Conservation (phyloP, 179 eudicot genomes). For the Silene vulgaris region DNA sequence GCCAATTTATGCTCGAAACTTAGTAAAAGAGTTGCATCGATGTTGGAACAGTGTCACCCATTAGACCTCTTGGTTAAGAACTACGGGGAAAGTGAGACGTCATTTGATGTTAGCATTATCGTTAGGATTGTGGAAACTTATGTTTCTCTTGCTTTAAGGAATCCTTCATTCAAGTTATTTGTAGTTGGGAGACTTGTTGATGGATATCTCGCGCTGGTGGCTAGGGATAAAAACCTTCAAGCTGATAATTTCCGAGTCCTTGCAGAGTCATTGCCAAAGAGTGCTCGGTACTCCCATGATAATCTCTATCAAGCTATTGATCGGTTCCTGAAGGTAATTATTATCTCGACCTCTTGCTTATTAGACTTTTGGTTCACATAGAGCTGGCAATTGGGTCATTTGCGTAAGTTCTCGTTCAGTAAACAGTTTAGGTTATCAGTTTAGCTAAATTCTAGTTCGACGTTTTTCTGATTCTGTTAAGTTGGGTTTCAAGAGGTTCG, state of each 20-base stretch:
- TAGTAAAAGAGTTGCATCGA: constrained; percentile 31
- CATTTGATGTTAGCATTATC: constrained; percentile 36
- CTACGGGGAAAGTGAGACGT: constrained; percentile 30
- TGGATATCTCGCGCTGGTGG: constrained; percentile 34
- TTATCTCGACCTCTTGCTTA: background rate
- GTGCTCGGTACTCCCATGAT: constrained; percentile 35
- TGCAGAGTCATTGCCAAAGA: constrained; percentile 38
- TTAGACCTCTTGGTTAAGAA: constrained; percentile 43
- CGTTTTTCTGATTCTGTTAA: no score
- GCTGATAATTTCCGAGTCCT: constrained; percentile 28
- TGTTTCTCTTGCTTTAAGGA: constrained; percentile 19
- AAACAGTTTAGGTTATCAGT: no score
- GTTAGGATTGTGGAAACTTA: constrained; percentile 34
- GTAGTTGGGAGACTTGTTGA: constrained; percentile 42
- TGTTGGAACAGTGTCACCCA: constrained; percentile 32
- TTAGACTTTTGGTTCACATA: no score
- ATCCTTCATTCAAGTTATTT: constrained; percentile 23
- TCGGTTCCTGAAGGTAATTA: constrained; percentile 43
- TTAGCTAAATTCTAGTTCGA: no score
- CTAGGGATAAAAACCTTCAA: constrained; percentile 35
- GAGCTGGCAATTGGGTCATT: no score
- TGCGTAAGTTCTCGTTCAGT: no score
- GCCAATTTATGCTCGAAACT: constrained; percentile 23
- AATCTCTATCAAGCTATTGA: constrained; percentile 44
- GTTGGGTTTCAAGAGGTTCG: no score